Evolutionary conservation across 768 basidiomycete genomes (phyloP).

Genomic region (Pleurotus salmoneostramineus): DNA sequence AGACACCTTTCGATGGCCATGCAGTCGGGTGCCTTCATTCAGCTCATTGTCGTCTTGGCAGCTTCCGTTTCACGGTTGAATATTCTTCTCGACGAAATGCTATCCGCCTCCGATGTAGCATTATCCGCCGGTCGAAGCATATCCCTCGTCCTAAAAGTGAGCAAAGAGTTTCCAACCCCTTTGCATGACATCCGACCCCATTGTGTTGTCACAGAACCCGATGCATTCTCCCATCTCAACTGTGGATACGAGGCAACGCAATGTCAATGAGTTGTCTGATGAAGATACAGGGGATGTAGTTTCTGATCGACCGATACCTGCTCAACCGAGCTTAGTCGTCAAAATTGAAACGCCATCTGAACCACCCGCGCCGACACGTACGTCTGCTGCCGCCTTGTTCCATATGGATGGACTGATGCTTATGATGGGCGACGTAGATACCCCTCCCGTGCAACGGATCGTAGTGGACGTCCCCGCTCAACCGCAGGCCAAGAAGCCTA

Average conservation of each 20-base stretch:
- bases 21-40: constrained; percentile 72
- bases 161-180: background rate
- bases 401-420: background rate
- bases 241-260: too few species aligned
- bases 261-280: background rate
- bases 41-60: constrained; percentile 56
- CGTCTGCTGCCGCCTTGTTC: too few species aligned
- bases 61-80: constrained; percentile 60
- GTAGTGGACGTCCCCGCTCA: background rate
- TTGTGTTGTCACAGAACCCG: too few species aligned
- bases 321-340: too few species aligned
- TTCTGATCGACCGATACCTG: too few species aligned
- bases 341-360: too few species aligned
- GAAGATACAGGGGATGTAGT: constrained; percentile 1
- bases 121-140: background rate
- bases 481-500: background rate
- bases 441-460: background rate
- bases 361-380: too few species aligned
- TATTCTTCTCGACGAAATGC: constrained; percentile 39
- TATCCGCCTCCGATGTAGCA: constrained; percentile 27
- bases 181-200: background rate
- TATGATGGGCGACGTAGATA: background rate
- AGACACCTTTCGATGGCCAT: constrained; percentile 63
- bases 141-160: constrained; percentile 5
- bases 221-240: too few species aligned